Conservation (phyloP, 495 filamentous ascomycete species). For the Aspergillus conjunctus region DNA sequence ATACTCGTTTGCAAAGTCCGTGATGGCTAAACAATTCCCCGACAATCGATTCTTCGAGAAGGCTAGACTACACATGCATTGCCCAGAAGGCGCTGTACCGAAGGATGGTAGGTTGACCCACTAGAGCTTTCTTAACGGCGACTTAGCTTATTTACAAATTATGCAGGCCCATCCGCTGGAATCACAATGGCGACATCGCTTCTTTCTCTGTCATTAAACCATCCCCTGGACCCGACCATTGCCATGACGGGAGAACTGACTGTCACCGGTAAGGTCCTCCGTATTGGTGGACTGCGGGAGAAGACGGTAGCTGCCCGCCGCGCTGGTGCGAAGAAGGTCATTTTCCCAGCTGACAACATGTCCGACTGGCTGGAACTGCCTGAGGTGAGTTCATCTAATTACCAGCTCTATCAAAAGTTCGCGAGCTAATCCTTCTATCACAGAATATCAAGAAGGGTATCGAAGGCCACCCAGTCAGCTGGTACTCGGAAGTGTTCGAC, state of each 20-base stretch:
- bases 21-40: constrained; percentile 80
- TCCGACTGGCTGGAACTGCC: constrained; percentile 98
- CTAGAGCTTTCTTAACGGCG: background rate
- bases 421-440: constrained; percentile 23
- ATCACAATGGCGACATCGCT: constrained; percentile 96
- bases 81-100: constrained; percentile 93
- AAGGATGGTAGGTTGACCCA: constrained; percentile 73
- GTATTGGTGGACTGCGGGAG: constrained; percentile 94
- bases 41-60: constrained; percentile 96
- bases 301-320: constrained; percentile 98
- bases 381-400: constrained; percentile 60
- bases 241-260: constrained; percentile 99
- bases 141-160: constrained; percentile 10
- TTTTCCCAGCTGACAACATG: constrained; percentile 94
- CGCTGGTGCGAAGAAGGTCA: constrained; percentile 90
- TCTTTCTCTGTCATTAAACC: constrained; percentile 78
- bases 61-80: constrained; percentile 93
- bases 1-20: constrained; percentile 92
- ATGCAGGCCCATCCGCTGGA: constrained; percentile 77
- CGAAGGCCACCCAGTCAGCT: constrained; percentile 82
- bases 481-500: constrained; percentile 94
- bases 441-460: constrained; percentile 98
- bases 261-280: constrained; percentile 93
- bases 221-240: constrained; percentile 77
- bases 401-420: constrained; percentile 1